Percentiles rank a stretch among this genome's conserved stretches.
Evolutionary conservation across 345 rosid genomes (phyloP).

Genomic region (Citrus sp.): DNA sequence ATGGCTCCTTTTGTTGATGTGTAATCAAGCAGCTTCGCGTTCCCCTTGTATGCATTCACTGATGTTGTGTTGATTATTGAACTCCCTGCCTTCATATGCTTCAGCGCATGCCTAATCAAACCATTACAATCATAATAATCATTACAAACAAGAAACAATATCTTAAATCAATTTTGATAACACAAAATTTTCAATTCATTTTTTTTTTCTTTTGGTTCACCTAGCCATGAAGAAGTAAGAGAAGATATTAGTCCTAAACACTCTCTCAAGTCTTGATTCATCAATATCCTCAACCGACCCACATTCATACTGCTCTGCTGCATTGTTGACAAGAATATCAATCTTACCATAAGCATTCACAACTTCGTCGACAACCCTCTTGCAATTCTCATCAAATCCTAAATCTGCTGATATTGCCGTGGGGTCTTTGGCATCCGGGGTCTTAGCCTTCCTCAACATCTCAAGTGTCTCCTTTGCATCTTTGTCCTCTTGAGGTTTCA

Average conservation of each 20-base stretch:
- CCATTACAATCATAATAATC: neutral
- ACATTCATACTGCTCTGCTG: constrained; percentile 60
- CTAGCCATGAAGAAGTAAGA: constrained; percentile 54
- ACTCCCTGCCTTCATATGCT: constrained; percentile 82
- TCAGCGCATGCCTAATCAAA: constrained; percentile 49
- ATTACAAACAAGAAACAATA: neutral
- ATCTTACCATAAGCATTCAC: constrained; percentile 54
- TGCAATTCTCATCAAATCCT: constrained; percentile 70
- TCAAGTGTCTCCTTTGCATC: constrained; percentile 59
- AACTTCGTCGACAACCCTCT: constrained; percentile 55
- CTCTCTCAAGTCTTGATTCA: constrained; percentile 63
- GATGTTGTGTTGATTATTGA: constrained; percentile 74
- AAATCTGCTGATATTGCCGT: constrained; percentile 54
- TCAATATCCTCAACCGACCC: constrained; percentile 58
- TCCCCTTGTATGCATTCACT: constrained; percentile 63
- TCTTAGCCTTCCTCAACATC: constrained; percentile 41
- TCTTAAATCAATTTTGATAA: neutral
- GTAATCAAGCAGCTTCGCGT: constrained; percentile 52
- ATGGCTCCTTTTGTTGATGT: constrained; percentile 74
- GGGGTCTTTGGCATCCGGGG: constrained; percentile 58
- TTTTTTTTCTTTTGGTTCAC: constrained; percentile 8
- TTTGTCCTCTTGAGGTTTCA: constrained; percentile 59
- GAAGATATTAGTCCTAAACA: constrained; percentile 70
- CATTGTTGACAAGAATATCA: constrained; percentile 70
- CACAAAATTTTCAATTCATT: neutral